Evolutionary conservation across 768 basidiomycete genomes (phyloP), one percentile per base, ranked within the genome.

Genomic region (Fomitopsis pulvina): DNA sequence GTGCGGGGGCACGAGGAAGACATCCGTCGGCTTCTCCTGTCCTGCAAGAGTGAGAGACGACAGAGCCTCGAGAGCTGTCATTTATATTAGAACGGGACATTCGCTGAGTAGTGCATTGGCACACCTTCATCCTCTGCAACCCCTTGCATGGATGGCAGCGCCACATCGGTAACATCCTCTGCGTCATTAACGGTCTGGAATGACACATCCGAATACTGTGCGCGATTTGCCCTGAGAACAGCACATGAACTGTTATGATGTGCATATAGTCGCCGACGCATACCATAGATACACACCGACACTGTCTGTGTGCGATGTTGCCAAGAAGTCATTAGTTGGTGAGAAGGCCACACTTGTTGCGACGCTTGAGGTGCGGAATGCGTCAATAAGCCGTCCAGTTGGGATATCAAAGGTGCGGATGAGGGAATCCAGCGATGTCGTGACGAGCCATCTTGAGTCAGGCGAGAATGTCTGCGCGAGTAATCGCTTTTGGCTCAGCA

Each of bases 371-470:
- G 92, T 92, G 47, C 80, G 78, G 73, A 99, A 98, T 0, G 83
- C 91, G 59, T 98, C 92, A 47, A 99, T 93, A 30, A 98, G 72
- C 24, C 83, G 76, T 4, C 94, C 93, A 16, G 93, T 92, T 0
- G 96, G 95, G 22, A 99, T 77, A 63, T 99, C 95, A 64, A 92
- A 99, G 2, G 95, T 98, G 26, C 96, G 81, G 58, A 98, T 90
- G 47, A 87, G 75, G 0, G 91, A 90, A 65, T 99, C 96, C 34
- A 96, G 71, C 8, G 94, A 93, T 2, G 89, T 81, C 1, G 83
- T 74, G 37, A 97, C 77, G 45, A 99, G 72, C 96, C 95, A 98
- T 47, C 96, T 76, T 2, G 93, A 94, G 65, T 97, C 93, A 1
- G 91, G 82, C 7, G 96, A 98, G 68, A 97, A 97, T 1, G 90